Evolutionary conservation across 352 stramenopile species (phyloP), one percentile per base, ranked within the genome.

Genomic region (Pythium oligandrum): DNA sequence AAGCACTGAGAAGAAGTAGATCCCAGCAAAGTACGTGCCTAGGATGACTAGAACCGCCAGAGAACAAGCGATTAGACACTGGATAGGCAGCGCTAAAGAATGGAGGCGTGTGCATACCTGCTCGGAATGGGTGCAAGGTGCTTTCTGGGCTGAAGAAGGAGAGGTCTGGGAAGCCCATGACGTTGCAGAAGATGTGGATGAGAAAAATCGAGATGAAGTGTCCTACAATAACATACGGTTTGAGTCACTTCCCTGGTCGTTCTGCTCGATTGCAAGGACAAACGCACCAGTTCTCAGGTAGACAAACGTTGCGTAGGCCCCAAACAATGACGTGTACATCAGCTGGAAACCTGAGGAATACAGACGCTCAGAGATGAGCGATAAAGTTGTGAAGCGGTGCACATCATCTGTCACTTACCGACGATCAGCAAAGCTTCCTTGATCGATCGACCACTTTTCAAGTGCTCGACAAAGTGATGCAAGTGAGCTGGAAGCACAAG

Each of bases 281-380:
- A 12, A 44, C 59, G 8, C 75, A 80, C 81, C 87, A 53, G 91
- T 98, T 68, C 90, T 75, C 40, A 98, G 59, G 66, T 94, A 98
- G 40, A 96, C 59, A 67, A 97, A 97, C 2, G 88, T 95, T n/a
- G 83, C 87, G 66, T 98, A 98, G 4, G 86, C 85, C 53, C 95
- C 95, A 76, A 98, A 98, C 11, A 98, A 64, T 4, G 82, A 95
- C n/a, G 95, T 98, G 66, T 98, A 98, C 36, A 89, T 65, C 49
- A 98, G 85, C 77, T 98, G 95, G 66, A 97, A 95, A 10, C 79
- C 81, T 93, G 51, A 10, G 4, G 43, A 10, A 64, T n/a, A 51
- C 44, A 55, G 43, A n/a, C 32, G 44, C 34, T 17, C 38, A 37
- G 3, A 50, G 8, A 57, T 11, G 10, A 12, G 10, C 2, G 6